Evolutionary conservation across 2,329 filamentous ascomycete species (phyloP).

Genomic region (Nannizzia gypsea): DNA sequence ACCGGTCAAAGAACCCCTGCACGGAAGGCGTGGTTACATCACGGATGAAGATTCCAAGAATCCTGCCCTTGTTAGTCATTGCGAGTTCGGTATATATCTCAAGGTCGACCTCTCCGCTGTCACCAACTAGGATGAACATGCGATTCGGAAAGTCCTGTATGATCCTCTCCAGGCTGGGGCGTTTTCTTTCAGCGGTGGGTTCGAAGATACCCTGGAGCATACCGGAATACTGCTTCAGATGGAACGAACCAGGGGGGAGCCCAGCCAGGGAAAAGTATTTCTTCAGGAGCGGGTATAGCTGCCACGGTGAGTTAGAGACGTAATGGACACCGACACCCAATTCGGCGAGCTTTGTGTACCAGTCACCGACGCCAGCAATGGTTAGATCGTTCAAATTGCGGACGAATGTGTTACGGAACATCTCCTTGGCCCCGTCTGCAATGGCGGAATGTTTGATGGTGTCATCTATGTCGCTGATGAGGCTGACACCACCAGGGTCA

Average conservation of each 20-base stretch:
- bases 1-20: slow-evolving; percentile 66
- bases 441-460: slow-evolving; percentile 96
- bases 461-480: slow-evolving; percentile 97
- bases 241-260: slow-evolving; percentile 77
- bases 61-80: slow-evolving; percentile 65
- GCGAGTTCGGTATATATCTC: slow-evolving; percentile 96
- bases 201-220: slow-evolving; percentile 98
- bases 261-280: slow-evolving; percentile 72
- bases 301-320: slow-evolving; percentile 99
- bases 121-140: slow-evolving; percentile 82
- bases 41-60: slow-evolving; percentile 82
- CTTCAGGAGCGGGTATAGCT: slow-evolving; percentile 79
- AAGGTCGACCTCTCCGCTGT: slow-evolving; percentile 91
- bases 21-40: slow-evolving; percentile 76
- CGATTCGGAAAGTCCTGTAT: slow-evolving; percentile 80
- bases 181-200: slow-evolving; percentile 89
- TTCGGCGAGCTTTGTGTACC: slow-evolving; percentile 67
- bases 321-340: slow-evolving; percentile 88
- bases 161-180: slow-evolving; percentile 72
- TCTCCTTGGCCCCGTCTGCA: slow-evolving; percentile 72
- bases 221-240: slow-evolving; percentile 89
- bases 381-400: slow-evolving; percentile 70
- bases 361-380: slow-evolving; percentile 76
- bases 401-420: slow-evolving; percentile 92
- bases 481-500: slow-evolving; percentile 66